Base-by-base conservation (phyloP, 331 rosid species). In the Telfairia occidentalis region DNA sequence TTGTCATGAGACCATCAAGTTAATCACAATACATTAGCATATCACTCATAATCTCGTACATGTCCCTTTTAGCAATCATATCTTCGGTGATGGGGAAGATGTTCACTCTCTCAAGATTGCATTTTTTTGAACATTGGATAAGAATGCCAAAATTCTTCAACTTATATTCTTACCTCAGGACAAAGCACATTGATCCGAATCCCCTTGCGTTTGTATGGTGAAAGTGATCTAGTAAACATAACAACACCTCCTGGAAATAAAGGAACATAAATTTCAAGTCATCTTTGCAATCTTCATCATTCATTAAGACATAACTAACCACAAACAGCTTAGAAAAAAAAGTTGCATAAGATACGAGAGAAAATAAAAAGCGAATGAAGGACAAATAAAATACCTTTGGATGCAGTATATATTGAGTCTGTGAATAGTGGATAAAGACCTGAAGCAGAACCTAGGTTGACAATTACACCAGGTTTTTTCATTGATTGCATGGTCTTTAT, bases 111-210 rank as follows among this genome's bases (percentile, higher is more conserved):
- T 42, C 32, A 35, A 66, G 48, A 6, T 73, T 49, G 43, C 8
- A 34, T 9, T 19, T 15, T 40, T 28, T 64, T 37, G 13, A 37
- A 37, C 50, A 19, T 64, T 64, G 49, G 6, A 40, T 23, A 67
- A 40, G 28, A 73, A n/a, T 35, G 45, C 4, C 16, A 70, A 43
- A 70, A 26, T 15, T 29, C 40, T 46, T 48, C 28, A 28, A 66
- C 59, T 28, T 48, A 28, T 46, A 16, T 18, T 48, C 42, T 82
- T 81, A 94, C 98, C 91, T 94, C 98, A 54, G 98, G 98, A 81
- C 96, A 91, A 80, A 94, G 90, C 76, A 89, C 98, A 77, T 94
- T 94, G 81, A 94, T 45, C 30, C 98, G 95, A 85, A 94, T 94
- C 75, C 98, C 97, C 81, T 71, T 64, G 71, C 79, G 91, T 84